Evolutionary conservation across 129 eudicot genomes (phyloP).

Genomic region (Erigeron canadensis): DNA sequence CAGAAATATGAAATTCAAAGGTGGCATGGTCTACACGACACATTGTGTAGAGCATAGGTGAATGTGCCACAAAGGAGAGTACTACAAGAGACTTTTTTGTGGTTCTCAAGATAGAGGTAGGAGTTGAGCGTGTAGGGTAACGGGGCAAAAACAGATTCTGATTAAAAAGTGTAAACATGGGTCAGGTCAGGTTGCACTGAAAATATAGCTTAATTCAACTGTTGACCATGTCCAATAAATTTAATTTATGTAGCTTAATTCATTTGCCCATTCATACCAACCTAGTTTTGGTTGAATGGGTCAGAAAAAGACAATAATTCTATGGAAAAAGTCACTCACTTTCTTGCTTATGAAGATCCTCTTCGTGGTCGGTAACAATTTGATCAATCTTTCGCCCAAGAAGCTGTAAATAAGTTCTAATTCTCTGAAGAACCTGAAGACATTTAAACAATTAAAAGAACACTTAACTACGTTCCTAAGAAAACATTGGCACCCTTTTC

Average conservation of each 20-base stretch:
- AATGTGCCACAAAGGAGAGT: too few species aligned
- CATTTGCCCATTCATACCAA: too few species aligned
- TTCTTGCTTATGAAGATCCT: constrained; percentile 73
- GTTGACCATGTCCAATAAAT: too few species aligned
- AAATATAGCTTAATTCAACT: too few species aligned
- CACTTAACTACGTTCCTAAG: neutral
- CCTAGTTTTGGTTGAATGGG: too few species aligned
- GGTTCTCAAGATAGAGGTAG: neutral
- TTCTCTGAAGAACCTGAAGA: constrained; percentile 78
- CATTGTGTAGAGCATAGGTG: neutral
- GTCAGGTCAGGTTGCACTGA: neutral
- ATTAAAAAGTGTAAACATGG: neutral
- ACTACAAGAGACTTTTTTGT: too few species aligned
- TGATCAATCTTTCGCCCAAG: constrained; percentile 90
- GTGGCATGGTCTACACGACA: neutral
- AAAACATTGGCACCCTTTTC: constrained; percentile 2
- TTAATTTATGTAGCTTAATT: too few species aligned
- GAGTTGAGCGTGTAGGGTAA: neutral
- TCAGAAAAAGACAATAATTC: neutral
- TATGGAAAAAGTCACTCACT: constrained; percentile 41
- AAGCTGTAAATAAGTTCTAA: constrained; percentile 82
- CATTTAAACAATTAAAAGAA: constrained; percentile 5
- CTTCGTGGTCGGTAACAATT: constrained; percentile 69
- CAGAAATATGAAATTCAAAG: neutral
- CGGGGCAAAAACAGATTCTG: neutral